phyloP scores from a whole-genome alignment of 257 asterid genomes.

The Nicotiana paniculata region DNA sequence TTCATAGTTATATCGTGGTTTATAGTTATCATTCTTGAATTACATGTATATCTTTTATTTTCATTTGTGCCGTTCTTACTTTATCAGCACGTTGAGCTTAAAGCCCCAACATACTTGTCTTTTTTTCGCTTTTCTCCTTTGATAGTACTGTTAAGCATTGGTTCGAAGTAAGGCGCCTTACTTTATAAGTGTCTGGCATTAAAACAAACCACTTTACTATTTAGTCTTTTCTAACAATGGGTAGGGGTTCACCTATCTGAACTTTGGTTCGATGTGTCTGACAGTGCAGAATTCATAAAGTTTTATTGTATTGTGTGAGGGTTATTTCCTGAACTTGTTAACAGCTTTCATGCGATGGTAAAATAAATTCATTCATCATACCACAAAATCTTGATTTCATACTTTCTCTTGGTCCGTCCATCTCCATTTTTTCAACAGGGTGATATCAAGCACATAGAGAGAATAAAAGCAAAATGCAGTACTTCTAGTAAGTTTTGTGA shows the following conservation, averaged over 20 bases:
- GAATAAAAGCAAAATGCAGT: constrained; percentile 32
- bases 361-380: not conserved
- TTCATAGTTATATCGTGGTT: not conserved
- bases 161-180: constrained; percentile 2
- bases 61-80: not conserved
- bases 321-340: not conserved
- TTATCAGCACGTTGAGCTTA: not conserved
- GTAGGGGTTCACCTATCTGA: not conserved
- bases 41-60: not conserved
- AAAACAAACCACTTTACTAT: not conserved
- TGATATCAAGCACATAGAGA: constrained; percentile 36
- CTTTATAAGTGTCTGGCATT: not conserved
- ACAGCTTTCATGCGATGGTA: not conserved
- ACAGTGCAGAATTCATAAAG: not conserved
- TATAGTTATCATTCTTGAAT: not conserved
- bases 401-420: not conserved
- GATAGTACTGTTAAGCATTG: not conserved
- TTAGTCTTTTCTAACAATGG: not conserved
- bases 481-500: constrained; percentile 36
- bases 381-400: constrained; percentile 1
- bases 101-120: constrained; percentile 1
- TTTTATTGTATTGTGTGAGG: not conserved
- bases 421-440: constrained; percentile 33
- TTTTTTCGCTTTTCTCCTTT: not conserved
- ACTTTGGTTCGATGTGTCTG: not conserved